These are phyloP conservation scores for Corynascus novoguineensis DNA, from an alignment of 495 filamentous ascomycete species.

Conservation along the genomic window DNA sequence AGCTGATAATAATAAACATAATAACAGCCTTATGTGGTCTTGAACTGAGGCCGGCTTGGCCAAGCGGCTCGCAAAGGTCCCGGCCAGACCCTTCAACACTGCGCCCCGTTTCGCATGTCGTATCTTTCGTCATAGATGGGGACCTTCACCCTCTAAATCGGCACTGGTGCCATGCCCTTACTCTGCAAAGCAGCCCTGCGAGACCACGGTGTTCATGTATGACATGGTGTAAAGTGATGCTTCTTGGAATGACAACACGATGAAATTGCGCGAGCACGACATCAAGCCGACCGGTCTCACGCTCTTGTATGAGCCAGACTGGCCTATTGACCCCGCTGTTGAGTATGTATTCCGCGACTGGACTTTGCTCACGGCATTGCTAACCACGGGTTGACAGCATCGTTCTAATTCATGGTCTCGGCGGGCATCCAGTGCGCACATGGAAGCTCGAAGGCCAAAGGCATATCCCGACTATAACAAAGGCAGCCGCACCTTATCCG, in stretches of 20 bases:
- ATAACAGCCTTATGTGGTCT: neutral
- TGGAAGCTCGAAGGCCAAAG: slow-evolving; percentile 25
- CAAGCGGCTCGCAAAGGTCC: neutral
- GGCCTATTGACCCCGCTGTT: slow-evolving; percentile 24
- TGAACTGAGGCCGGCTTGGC: neutral
- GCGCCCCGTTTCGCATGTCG: neutral
- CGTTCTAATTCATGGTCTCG: slow-evolving; percentile 34
- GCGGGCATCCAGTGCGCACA: slow-evolving; percentile 34
- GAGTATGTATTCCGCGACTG: slow-evolving; percentile 27
- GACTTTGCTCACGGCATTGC: neutral
- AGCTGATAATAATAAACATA: slow-evolving; percentile 14
- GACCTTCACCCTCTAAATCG: slow-evolving; percentile 10
- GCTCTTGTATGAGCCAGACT: slow-evolving; percentile 35
- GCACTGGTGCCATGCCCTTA: neutral
- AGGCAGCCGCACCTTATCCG: slow-evolving; percentile 9
- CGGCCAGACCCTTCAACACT: neutral
- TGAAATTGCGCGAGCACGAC: slow-evolving; percentile 26
- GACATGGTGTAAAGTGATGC: slow-evolving; percentile 8
- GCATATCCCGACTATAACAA: slow-evolving; percentile 16
- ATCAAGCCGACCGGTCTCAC: slow-evolving; percentile 35
- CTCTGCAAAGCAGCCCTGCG: neutral
- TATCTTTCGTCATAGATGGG: neutral
- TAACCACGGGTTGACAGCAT: slow-evolving; percentile 22
- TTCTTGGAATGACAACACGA: slow-evolving; percentile 15
- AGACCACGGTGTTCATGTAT: neutral